A percentile compares a stretch with the other conserved stretches of the same genome.
Evolutionary conservation across 441 rosid genomes (phyloP).

Genomic region (Pelargonium australe): DNA sequence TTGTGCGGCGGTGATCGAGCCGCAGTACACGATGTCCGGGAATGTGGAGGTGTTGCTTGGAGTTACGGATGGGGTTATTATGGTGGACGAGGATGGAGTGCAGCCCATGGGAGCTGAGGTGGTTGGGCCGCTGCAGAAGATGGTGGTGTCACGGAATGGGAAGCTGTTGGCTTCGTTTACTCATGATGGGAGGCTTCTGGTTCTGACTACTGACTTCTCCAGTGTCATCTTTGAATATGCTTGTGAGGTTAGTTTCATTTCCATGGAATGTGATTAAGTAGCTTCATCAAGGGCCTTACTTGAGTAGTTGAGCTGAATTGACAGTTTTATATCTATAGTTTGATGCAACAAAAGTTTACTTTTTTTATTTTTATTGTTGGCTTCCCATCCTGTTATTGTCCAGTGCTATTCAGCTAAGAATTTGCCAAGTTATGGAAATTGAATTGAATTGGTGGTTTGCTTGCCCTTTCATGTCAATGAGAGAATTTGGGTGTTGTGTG

Average conservation of each 20-base stretch:
- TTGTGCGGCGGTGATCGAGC: constrained; percentile 82
- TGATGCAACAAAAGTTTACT: too few relatives aligned
- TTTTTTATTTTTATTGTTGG: too few relatives aligned
- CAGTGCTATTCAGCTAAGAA: too few relatives aligned
- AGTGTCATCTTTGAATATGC: constrained; percentile 46
- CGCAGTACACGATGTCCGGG: constrained; percentile 82
- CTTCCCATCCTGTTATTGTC: too few relatives aligned
- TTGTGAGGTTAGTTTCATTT: constrained; percentile 57
- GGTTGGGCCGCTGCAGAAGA: constrained; percentile 67
- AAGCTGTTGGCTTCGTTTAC: constrained; percentile 72
- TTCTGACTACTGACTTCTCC: constrained; percentile 51
- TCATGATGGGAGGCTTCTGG: constrained; percentile 81
- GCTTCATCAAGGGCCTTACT: too few relatives aligned
- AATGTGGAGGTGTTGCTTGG: constrained; percentile 74
- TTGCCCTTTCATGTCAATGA: neutral
- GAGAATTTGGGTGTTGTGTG: neutral
- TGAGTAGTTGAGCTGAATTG: neutral
- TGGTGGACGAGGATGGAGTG: constrained; percentile 81
- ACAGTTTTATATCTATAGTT: neutral
- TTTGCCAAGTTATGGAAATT: neutral
- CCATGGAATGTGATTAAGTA: too few relatives aligned
- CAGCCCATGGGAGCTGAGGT: constrained; percentile 48
- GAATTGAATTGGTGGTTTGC: neutral
- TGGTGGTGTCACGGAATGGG: constrained; percentile 79
- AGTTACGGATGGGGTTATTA: constrained; percentile 47